A percentile compares a stretch with the other conserved stretches of the same genome.
These are phyloP conservation scores for Starmera caribaea DNA, from an alignment of 805 yeast species.

Conservation along the genomic window DNA sequence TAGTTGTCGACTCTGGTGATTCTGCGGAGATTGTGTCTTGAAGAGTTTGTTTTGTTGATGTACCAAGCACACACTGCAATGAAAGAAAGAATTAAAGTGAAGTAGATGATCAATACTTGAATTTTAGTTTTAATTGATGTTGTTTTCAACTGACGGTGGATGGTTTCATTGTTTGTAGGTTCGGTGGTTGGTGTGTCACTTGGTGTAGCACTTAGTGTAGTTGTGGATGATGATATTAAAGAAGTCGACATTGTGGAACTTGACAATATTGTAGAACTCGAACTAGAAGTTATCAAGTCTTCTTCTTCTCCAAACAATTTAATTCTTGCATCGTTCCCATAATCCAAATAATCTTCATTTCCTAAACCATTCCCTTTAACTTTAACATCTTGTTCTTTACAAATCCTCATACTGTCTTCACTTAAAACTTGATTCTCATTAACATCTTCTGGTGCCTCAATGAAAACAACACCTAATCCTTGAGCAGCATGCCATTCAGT, in stretches of 20 bases:
- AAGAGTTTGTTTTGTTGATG: not conserved
- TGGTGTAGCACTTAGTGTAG: not conserved
- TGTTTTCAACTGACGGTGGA: not conserved
- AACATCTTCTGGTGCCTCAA: conserved; percentile 58
- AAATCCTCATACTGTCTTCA: conserved; percentile 36
- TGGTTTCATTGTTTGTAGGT: not conserved
- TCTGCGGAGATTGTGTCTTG: not conserved
- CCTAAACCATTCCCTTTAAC: conserved; percentile 65
- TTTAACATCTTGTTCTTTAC: conserved; percentile 37
- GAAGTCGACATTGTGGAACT: not conserved
- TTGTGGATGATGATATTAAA: not conserved
- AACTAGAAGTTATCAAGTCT: not conserved
- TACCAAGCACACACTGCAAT: conserved; percentile 4
- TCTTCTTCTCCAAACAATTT: not conserved
- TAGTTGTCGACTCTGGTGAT: not conserved
- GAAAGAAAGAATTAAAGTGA: conserved; percentile 17
- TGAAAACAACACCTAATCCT: conserved; percentile 62
- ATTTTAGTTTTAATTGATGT: conserved; percentile 16
- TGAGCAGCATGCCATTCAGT: conserved; percentile 79
- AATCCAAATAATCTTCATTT: conserved; percentile 40
- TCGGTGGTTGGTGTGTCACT: not conserved
- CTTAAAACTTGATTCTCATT: conserved; percentile 31
- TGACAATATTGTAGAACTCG: not conserved
- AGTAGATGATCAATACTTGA: conserved; percentile 21
- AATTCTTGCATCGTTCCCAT: not conserved